Evolutionary conservation across 176 grass and related monocot species (phyloP), one percentile per base, ranked within the genome.

Genomic region (Oryza officinalis): DNA sequence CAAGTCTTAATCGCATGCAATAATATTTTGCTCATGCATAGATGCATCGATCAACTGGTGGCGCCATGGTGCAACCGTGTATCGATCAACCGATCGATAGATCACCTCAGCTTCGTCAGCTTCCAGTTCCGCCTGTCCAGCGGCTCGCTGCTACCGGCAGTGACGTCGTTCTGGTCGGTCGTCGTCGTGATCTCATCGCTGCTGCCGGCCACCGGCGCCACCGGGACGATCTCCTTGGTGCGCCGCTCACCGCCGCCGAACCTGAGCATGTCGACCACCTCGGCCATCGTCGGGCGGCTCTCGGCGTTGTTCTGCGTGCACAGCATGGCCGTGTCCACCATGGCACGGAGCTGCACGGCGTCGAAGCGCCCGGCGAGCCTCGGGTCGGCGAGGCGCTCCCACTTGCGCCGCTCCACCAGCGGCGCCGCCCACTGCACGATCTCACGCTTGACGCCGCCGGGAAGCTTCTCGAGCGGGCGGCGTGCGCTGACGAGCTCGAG

Each of bases 381-480:
- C 5, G 90, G 87, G 76, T 92, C 93, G 3, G 88, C 85, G 4
- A 94, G 45, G 65, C 81, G 84, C 10, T 92, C 87, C 90, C 89
- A 95, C 70, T 61, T 75, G 81, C 87, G 70, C 20, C 78, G 85
- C 60, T 90, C 87, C 27, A 79, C 79, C 1, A 86, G 82, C 41
- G 90, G 87, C 63, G 71, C 70, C 20, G 82, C 90, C 93, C 93
- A 95, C 82, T 94, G 87, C 65, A 92, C 85, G 71, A 94, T 94
- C 65, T 88, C 89, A 11, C 90, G 81, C 87, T 84, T 87, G 30
- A 90, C 81, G 1, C 93, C 93, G 49, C 82, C 74, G 3, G 85
- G 90, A 0, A 88, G 68, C 79, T 92, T 95, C 83, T 92, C 90
- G 6, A 90, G 86, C n/a, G 85, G 90, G 66, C 72, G 83, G 43